These are phyloP conservation scores for Zymoseptoria crescenta DNA, from an alignment of 2,329 filamentous ascomycete genomes.

Conservation along the genomic window DNA sequence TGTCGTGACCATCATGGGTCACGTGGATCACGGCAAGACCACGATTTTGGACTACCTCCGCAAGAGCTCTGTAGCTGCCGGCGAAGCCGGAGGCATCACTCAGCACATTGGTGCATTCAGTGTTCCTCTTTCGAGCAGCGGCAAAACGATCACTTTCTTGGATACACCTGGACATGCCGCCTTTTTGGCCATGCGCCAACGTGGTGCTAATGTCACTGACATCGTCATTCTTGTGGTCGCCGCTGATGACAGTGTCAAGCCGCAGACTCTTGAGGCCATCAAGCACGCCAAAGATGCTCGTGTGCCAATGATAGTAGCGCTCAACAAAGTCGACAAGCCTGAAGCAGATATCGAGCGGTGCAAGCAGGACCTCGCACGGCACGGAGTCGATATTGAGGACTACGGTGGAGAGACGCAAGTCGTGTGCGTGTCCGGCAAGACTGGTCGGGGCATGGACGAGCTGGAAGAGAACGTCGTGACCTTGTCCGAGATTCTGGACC, in stretches of 20 bases:
- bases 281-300: constrained; percentile 82
- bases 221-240: constrained; percentile 95
- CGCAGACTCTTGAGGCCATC: constrained; percentile 90
- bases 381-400: constrained; percentile 89
- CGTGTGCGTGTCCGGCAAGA: constrained; percentile 86
- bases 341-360: constrained; percentile 73
- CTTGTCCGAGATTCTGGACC: constrained; percentile 81
- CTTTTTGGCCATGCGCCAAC: constrained; percentile 90
- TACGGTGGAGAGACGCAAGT: constrained; percentile 91
- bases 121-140: constrained; percentile 64
- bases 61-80: constrained; percentile 82
- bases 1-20: constrained; percentile 98
- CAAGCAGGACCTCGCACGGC: constrained; percentile 73
- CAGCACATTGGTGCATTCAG: constrained; percentile 98
- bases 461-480: constrained; percentile 85
- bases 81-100: constrained; percentile 93
- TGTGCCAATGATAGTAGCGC: constrained; percentile 93
- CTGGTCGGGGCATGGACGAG: constrained; percentile 81
- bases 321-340: constrained; percentile 93
- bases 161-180: constrained; percentile 95
- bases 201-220: constrained; percentile 91
- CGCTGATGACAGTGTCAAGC: constrained; percentile 94
- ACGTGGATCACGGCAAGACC: constrained; percentile 97
- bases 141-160: constrained; percentile 89
- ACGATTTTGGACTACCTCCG: constrained; percentile 90